Conservation (phyloP, 768 basidiomycete species). For the Pisolithus marmoratus region DNA sequence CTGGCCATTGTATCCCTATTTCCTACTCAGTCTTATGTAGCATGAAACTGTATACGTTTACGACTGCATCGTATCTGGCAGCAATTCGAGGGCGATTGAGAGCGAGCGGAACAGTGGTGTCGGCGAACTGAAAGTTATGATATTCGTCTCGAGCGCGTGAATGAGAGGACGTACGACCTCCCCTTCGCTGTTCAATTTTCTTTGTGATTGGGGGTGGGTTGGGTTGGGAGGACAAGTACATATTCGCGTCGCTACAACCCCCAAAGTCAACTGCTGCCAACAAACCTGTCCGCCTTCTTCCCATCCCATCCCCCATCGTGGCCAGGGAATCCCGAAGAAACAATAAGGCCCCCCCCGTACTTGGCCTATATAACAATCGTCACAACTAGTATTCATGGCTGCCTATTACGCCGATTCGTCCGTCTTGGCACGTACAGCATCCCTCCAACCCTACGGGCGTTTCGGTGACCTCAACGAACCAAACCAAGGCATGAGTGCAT, state of each 20-base stretch:
- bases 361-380: constrained; percentile 7
- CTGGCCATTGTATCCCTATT: not conserved
- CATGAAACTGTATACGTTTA: too few species aligned
- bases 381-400: constrained; percentile 24
- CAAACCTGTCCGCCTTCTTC: constrained; percentile 1
- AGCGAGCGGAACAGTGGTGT: too few species aligned
- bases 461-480: constrained; percentile 20
- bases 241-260: constrained; percentile 19
- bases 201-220: too few species aligned
- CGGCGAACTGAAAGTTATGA: too few species aligned
- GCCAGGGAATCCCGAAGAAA: constrained; percentile 6
- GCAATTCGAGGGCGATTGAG: too few species aligned
- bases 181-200: too few species aligned
- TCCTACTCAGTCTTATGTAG: not conserved
- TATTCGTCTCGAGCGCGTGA: too few species aligned
- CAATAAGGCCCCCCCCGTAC: constrained; percentile 2
- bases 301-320: not conserved
- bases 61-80: too few species aligned
- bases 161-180: too few species aligned
- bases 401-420: constrained; percentile 26
- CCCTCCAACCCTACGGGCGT: constrained; percentile 26
- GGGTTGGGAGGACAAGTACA: too few species aligned
- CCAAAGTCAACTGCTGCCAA: constrained; percentile 12
- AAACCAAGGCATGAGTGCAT: constrained; percentile 21
- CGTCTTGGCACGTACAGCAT: constrained; percentile 26